These are phyloP conservation scores for Sclerotinia glacialis DNA, from an alignment of 2,329 filamentous ascomycete genomes.

Conservation along the genomic window DNA sequence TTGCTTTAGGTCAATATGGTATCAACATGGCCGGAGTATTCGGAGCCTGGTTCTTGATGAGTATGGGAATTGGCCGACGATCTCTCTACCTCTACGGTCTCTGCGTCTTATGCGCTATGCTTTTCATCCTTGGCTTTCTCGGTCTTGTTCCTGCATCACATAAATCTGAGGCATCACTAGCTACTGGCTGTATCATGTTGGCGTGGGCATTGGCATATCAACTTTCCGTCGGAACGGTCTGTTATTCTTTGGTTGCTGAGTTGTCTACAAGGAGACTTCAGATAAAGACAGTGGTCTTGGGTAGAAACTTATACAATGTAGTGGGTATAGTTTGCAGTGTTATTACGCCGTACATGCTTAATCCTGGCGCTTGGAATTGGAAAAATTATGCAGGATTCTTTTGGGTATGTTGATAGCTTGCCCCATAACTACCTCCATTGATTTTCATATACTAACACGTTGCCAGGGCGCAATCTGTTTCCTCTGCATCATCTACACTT, in stretches of 20 bases:
- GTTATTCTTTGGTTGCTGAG: constrained; percentile 84
- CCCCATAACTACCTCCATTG: background rate
- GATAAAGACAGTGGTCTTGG: constrained; percentile 88
- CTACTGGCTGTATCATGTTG: constrained; percentile 65
- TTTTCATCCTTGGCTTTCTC: constrained; percentile 76
- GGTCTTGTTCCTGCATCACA: constrained; percentile 41
- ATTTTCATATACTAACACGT: background rate
- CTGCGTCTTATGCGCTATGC: constrained; percentile 52
- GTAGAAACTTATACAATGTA: constrained; percentile 69
- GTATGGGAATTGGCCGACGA: constrained; percentile 46
- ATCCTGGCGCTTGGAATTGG: constrained; percentile 85
- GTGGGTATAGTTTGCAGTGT: constrained; percentile 78
- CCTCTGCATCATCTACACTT: constrained; percentile 62
- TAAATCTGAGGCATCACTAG: constrained; percentile 30
- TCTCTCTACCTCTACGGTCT: constrained; percentile 52
- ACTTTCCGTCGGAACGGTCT: constrained; percentile 82
- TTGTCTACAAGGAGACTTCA: constrained; percentile 78
- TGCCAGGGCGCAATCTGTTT: constrained; percentile 58
- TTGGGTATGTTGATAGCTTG: constrained; percentile 47
- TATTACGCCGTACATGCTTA: constrained; percentile 89
- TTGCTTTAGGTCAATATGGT: constrained; percentile 50
- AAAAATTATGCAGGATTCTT: constrained; percentile 77
- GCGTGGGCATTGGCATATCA: constrained; percentile 82
- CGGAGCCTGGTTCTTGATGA: constrained; percentile 52
- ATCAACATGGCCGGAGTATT: constrained; percentile 54